phyloP scores from a whole-genome alignment of 331 rosid species.

The Malus hybrid region DNA sequence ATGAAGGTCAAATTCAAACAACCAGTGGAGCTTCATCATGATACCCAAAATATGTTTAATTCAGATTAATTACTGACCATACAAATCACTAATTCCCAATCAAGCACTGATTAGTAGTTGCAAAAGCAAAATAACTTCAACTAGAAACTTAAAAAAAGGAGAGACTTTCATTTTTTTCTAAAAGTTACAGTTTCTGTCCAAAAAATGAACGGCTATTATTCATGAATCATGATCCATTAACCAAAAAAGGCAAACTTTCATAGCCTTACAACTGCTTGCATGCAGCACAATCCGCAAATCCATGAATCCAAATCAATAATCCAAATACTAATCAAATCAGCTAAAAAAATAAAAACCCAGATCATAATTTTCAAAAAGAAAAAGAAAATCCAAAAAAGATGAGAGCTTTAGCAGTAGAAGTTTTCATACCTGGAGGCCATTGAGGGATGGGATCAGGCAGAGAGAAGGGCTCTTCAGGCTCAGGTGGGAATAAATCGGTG shows the following conservation, averaged over 20 bases:
- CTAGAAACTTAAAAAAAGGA: neutral
- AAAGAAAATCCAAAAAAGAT: neutral
- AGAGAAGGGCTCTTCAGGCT: constrained; percentile 39
- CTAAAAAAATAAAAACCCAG: neutral
- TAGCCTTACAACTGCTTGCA: neutral
- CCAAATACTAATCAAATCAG: neutral
- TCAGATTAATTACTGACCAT: neutral
- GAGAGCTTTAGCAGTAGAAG: neutral
- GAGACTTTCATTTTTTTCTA: neutral
- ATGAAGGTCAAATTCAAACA: neutral
- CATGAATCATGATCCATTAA: neutral
- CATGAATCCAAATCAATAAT: neutral
- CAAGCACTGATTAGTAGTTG: neutral
- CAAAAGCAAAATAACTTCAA: neutral
- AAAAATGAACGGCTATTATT: neutral
- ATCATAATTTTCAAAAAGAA: neutral
- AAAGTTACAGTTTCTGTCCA: neutral
- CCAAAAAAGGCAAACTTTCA: neutral
- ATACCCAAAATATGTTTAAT: neutral
- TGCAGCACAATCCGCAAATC: neutral
- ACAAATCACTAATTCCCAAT: neutral
- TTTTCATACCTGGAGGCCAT: constrained; percentile 67
- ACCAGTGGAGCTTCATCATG: neutral
- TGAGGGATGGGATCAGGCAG: constrained; percentile 55
- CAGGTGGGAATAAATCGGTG: constrained; percentile 26